Evolutionary conservation across 768 basidiomycete genomes (phyloP), one percentile per base, ranked within the genome.

Genomic region (Kondoa subrosea): DNA sequence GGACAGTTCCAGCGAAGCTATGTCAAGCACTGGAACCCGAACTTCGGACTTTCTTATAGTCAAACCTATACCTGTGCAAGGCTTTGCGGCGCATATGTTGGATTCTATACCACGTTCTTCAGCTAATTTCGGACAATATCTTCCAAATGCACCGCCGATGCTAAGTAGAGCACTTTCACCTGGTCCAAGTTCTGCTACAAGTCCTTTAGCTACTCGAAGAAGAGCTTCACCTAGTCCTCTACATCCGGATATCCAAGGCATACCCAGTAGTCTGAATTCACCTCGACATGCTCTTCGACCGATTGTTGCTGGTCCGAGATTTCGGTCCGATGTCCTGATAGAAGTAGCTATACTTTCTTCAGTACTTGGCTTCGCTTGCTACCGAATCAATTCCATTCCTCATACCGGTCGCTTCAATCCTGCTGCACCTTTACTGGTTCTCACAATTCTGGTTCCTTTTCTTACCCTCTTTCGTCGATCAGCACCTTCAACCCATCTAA

Each of bases 281-380:
- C 40, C 40, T 8, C 8, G 21, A 50, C 8, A 50, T 21, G 30
- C 61, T 16, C 16, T 32, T 27, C 2, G 12, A 17, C 61, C 27
- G 14, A 27, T 17, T 8, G 16, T 16, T 3, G 61, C 33, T 40
- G 56, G 64, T 12, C 30, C 34, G 4, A 16, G 64, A 8, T 68
- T 75, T 64, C 70, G 73, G 2, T 21, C 15, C 3, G 62, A 67
- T n/a, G 69, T 73, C 40, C 27, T 73, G 12, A 58, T 67, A 66
- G 74, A 75, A 40, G 74, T 75, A n/a, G 30, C 33, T 56, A n/a
- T 75, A 29, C 67, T 75, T 31, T 66, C 71, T 34, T 1, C 63
- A 15, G 63, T 69, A 0, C 66, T 72, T 64, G 27, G 65, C 34
- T 66, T 72, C 25, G 72, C 74, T 4, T 64, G 71, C 27, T 60